phyloP scores from a whole-genome alignment of 2,329 filamentous ascomycete species.

The Trichoderma simmonsii region DNA sequence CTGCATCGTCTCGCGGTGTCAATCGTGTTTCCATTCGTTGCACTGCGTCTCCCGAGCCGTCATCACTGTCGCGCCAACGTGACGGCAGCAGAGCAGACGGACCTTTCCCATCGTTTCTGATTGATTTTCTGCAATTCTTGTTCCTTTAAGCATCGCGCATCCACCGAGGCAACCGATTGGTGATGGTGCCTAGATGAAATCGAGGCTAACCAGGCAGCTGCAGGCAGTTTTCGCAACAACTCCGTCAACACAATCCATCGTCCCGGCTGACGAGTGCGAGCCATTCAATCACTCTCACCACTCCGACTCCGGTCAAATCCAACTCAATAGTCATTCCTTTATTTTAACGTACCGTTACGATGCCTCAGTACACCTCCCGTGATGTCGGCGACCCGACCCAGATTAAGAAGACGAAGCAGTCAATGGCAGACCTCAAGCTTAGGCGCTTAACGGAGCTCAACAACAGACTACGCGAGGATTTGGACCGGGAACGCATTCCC shows the following conservation, averaged over 20 bases:
- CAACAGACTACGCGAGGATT: slow-evolving; percentile 89
- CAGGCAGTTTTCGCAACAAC: slow-evolving; percentile 17
- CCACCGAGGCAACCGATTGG: background rate
- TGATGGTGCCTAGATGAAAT: background rate
- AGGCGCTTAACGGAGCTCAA: slow-evolving; percentile 95
- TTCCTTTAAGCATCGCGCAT: background rate
- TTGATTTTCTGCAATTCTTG: background rate
- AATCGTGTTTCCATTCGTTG: background rate
- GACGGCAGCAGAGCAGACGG: slow-evolving; percentile 1
- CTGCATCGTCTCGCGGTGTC: background rate
- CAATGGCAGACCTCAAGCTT: slow-evolving; percentile 97
- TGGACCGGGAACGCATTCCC: slow-evolving; percentile 92
- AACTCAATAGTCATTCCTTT: slow-evolving; percentile 13
- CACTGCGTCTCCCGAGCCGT: background rate
- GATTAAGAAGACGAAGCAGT: slow-evolving; percentile 93
- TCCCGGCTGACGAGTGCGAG: slow-evolving; percentile 15
- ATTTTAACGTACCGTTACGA: slow-evolving; percentile 36
- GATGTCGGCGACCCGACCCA: slow-evolving; percentile 66
- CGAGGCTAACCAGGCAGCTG: slow-evolving; percentile 10
- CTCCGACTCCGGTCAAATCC: slow-evolving; percentile 21
- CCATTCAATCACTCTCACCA: background rate
- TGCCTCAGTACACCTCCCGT: slow-evolving; percentile 66
- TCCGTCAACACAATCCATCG: slow-evolving; percentile 6
- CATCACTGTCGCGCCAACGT: slow-evolving; percentile 1
- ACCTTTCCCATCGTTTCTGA: background rate